phyloP scores from a whole-genome alignment of 106 monocot species.

The Xerophyta viscosa region DNA sequence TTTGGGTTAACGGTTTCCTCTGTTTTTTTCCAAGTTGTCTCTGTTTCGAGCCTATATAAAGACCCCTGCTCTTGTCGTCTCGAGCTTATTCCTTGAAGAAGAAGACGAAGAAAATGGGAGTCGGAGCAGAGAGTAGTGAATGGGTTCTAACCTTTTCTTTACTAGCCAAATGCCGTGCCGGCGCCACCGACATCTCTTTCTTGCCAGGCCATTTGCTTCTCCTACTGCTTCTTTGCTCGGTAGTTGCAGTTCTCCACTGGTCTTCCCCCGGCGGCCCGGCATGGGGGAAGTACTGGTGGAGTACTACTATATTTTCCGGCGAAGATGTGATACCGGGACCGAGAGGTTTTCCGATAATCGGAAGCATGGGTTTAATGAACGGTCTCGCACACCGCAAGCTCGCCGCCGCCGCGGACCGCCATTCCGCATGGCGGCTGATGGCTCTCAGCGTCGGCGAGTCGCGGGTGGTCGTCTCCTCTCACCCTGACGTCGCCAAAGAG shows the following conservation, averaged over 20 bases:
- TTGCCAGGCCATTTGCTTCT: slow-evolving; percentile 1
- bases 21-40: too few relatives aligned
- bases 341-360: slow-evolving; percentile 44
- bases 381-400: slow-evolving; percentile 58
- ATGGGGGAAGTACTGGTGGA: slow-evolving; percentile 23
- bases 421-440: slow-evolving; percentile 42
- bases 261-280: slow-evolving; percentile 41
- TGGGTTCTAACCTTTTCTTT: slow-evolving; percentile 24
- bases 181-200: slow-evolving; percentile 1
- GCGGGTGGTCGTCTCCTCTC: slow-evolving; percentile 29
- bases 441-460: slow-evolving; percentile 43
- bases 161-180: slow-evolving; percentile 11
- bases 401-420: slow-evolving; percentile 8
- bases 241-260: slow-evolving; percentile 28
- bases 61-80: too few relatives aligned
- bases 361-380: slow-evolving; percentile 53
- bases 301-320: background rate
- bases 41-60: too few relatives aligned
- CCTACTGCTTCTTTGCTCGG: slow-evolving; percentile 3
- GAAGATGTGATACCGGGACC: slow-evolving; percentile 25
- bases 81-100: too few relatives aligned
- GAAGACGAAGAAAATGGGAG: background rate
- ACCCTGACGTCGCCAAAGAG: slow-evolving; percentile 48
- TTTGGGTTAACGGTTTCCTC: too few relatives aligned
- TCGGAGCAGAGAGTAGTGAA: background rate